Conservation (phyloP, 2,329 filamentous ascomycete species). For the Fusarium dimerum region DNA sequence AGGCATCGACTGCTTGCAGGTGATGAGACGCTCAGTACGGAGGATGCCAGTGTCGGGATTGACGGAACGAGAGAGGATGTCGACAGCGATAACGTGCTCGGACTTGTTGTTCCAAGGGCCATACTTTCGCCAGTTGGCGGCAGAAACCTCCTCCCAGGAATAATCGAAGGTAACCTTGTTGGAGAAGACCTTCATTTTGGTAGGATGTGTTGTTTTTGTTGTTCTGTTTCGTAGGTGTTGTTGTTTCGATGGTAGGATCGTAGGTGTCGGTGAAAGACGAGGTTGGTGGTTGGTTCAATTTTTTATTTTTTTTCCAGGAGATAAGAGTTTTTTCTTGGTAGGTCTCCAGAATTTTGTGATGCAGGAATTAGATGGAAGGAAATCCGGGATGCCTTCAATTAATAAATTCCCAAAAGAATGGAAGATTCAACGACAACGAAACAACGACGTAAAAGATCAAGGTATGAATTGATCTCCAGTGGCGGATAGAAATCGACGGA, state of each 20-base stretch:
- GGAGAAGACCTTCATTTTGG: constrained; percentile 90
- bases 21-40: constrained; percentile 63
- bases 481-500: constrained; percentile 17
- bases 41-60: constrained; percentile 60
- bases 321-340: background rate
- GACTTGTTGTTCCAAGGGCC: constrained; percentile 98
- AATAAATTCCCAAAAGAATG: constrained; percentile 10
- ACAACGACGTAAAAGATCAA: constrained; percentile 8
- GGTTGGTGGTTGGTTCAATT: constrained; percentile 9
- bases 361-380: constrained; percentile 1
- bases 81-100: constrained; percentile 94
- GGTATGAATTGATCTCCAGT: constrained; percentile 15
- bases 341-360: constrained; percentile 3
- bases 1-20: constrained; percentile 64
- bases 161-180: constrained; percentile 91
- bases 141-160: constrained; percentile 97
- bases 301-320: constrained; percentile 1
- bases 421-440: background rate
- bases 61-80: constrained; percentile 76
- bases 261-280: constrained; percentile 5
- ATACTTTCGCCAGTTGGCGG: constrained; percentile 98
- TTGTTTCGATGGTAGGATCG: constrained; percentile 5
- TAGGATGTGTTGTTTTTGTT: constrained; percentile 13
- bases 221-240: constrained; percentile 4
- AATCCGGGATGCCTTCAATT: constrained; percentile 9